Conservation (phyloP, 164 flowering plant genomes). For the Umbilicus rupestris region DNA sequence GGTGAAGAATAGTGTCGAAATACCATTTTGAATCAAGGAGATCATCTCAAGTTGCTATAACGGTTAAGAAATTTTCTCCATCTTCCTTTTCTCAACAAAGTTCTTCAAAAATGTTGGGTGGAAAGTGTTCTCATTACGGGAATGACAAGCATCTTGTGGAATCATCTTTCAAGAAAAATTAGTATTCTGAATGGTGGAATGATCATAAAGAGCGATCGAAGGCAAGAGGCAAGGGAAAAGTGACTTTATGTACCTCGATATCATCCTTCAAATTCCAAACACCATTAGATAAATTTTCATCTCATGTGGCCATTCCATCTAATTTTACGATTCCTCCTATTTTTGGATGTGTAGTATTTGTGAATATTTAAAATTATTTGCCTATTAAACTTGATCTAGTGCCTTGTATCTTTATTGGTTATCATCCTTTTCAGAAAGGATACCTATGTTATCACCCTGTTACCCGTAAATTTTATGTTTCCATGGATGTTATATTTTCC, state of each 20-base stretch:
- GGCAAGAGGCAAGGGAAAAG: constrained; percentile 4
- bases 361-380: constrained; percentile 2
- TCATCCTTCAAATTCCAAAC: constrained; percentile 15
- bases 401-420: constrained; percentile 1
- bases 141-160: neutral
- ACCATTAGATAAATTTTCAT: constrained; percentile 3
- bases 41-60: too few relatives aligned
- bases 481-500: neutral
- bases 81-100: neutral
- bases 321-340: constrained; percentile 1
- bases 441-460: constrained; percentile 9
- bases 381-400: too few relatives aligned
- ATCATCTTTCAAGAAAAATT: neutral
- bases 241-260: constrained; percentile 8
- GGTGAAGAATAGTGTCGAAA: too few relatives aligned
- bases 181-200: constrained; percentile 2
- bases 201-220: constrained; percentile 7
- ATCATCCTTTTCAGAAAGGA: constrained; percentile 8
- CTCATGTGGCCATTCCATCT: constrained; percentile 1
- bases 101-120: neutral
- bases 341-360: constrained; percentile 6
- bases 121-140: neutral
- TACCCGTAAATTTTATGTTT: constrained; percentile 6
- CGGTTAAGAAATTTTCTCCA: neutral
- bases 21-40: too few relatives aligned